phyloP scores from a whole-genome alignment of 2,329 filamentous ascomycete genomes.

The Bipolaris cookei region DNA sequence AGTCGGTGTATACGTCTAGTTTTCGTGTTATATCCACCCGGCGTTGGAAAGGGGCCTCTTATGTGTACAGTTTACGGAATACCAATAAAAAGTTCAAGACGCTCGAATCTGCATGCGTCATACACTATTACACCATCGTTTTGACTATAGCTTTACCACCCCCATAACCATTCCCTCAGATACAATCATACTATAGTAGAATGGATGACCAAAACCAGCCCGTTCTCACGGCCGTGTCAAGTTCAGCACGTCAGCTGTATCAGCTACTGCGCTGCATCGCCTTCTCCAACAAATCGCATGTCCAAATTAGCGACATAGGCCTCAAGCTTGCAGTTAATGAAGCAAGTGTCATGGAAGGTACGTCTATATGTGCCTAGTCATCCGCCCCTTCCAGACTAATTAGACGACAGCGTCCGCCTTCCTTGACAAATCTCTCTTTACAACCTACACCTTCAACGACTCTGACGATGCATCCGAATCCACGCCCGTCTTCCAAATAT shows the following conservation, averaged over 20 bases:
- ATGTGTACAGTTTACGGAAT: conserved; percentile 49
- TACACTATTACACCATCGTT: neutral
- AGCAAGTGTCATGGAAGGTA: conserved; percentile 88
- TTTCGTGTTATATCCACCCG: conserved; percentile 32
- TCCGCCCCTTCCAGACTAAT: conserved; percentile 11
- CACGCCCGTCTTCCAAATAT: conserved; percentile 81
- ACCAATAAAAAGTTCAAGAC: conserved; percentile 46
- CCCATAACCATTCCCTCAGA: neutral
- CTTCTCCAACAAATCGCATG: conserved; percentile 64
- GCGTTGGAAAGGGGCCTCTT: conserved; percentile 33
- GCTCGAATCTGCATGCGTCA: conserved; percentile 15
- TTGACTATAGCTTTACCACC: neutral
- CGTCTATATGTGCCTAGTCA: neutral
- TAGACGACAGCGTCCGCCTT: conserved; percentile 70
- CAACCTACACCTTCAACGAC: conserved; percentile 73
- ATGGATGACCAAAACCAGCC: conserved; percentile 53
- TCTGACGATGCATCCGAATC: conserved; percentile 44
- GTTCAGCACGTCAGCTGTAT: conserved; percentile 77
- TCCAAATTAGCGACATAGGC: conserved; percentile 84
- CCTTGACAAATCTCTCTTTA: conserved; percentile 87
- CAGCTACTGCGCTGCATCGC: conserved; percentile 68
- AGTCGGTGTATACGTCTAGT: conserved; percentile 95
- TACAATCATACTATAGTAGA: conserved; percentile 15
- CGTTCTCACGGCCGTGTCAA: conserved; percentile 76
- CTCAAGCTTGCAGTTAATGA: conserved; percentile 89